These are phyloP conservation scores for Lithocarpus polystachyus DNA, from an alignment of 306 rosid genomes.

Conservation along the genomic window DNA sequence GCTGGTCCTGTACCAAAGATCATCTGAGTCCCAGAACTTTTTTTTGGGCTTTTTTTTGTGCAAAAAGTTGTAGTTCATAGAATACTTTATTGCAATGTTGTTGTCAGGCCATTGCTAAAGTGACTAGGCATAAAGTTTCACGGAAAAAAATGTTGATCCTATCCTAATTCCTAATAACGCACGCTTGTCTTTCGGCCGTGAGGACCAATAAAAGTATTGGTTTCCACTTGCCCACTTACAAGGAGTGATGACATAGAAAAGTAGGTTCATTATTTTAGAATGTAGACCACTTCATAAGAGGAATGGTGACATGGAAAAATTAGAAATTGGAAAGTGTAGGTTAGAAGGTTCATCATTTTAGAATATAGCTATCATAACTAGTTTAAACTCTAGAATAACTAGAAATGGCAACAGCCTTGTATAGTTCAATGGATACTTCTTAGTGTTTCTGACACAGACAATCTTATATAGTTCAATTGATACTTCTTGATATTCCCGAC, in stretches of 20 bases:
- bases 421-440: too few species aligned
- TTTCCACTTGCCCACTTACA: neutral
- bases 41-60: neutral
- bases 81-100: slow-evolving; percentile 1
- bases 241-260: neutral
- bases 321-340: neutral
- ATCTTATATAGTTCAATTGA: too few species aligned
- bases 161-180: neutral
- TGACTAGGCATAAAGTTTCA: slow-evolving; percentile 33
- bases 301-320: neutral
- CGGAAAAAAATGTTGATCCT: slow-evolving; percentile 40
- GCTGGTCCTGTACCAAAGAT: neutral
- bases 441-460: too few species aligned
- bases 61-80: neutral
- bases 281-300: neutral
- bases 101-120: slow-evolving; percentile 19
- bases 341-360: neutral
- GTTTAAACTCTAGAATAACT: too few species aligned
- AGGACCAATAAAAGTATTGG: slow-evolving; percentile 16
- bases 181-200: slow-evolving; percentile 28
- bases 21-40: neutral
- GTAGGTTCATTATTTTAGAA: neutral
- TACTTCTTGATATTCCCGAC: too few species aligned
- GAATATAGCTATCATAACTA: too few species aligned
- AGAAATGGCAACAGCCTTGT: too few species aligned